Percentiles rank a stretch among this genome's conserved stretches.
phyloP scores from a whole-genome alignment of 257 asterid species.

The Solanum paucissectum region DNA sequence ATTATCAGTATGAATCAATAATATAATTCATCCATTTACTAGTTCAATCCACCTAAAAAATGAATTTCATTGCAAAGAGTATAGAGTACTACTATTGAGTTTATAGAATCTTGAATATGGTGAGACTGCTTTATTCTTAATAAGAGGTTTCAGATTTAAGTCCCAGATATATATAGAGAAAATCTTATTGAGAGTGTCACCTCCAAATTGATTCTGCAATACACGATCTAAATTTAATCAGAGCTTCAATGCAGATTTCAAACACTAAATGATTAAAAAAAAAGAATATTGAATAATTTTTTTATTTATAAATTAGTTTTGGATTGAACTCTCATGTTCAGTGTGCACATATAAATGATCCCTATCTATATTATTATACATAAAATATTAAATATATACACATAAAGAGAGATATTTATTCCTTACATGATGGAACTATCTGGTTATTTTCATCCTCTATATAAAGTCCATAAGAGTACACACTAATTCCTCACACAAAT shows the following conservation, averaged over 20 bases:
- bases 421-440: neutral
- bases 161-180: too few species aligned
- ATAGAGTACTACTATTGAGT: neutral
- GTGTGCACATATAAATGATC: neutral
- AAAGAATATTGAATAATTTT: neutral
- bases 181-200: too few species aligned
- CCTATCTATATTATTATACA: neutral
- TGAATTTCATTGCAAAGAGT: too few species aligned
- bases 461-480: neutral
- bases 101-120: neutral
- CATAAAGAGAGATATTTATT: neutral
- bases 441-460: neutral
- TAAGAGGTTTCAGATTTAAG: too few species aligned
- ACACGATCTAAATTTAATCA: too few species aligned
- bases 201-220: too few species aligned
- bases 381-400: neutral
- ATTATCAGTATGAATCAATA: neutral
- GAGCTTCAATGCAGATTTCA: too few species aligned
- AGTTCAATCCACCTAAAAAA: neutral
- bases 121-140: too few species aligned
- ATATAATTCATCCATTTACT: neutral
- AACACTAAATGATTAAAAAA: too few species aligned
- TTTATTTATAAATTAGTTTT: neutral
- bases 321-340: neutral
- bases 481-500: neutral